Evolutionary conservation across 2,329 filamentous ascomycete genomes (phyloP).

Genomic region (Penicillium aurantiogriseum): DNA sequence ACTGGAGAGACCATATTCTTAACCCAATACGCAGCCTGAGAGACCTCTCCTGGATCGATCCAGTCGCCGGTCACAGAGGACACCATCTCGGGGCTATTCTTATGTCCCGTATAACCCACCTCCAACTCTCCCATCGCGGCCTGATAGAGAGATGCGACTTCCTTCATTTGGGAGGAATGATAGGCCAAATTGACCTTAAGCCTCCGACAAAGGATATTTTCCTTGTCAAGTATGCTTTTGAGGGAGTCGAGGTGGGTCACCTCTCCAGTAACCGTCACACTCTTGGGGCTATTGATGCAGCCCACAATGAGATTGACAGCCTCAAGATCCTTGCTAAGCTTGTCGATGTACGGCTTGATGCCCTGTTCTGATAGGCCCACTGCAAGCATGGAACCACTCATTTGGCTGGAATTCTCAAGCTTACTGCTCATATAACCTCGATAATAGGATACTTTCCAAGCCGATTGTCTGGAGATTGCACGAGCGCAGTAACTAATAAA

Average conservation of each 20-base stretch:
- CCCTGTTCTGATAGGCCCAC: background rate
- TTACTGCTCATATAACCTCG: slow-evolving; percentile 14
- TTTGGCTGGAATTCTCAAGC: background rate
- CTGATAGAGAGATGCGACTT: background rate
- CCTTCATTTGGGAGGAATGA: slow-evolving; percentile 16
- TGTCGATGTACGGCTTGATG: background rate
- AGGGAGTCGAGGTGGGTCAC: slow-evolving; percentile 1
- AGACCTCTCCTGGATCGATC: slow-evolving; percentile 23
- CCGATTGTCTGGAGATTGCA: slow-evolving; percentile 13
- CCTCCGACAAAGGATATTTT: slow-evolving; percentile 1
- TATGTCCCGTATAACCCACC: background rate
- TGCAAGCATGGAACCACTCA: slow-evolving; percentile 4
- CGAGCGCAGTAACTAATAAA: slow-evolving; percentile 7
- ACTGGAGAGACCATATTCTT: slow-evolving; percentile 18
- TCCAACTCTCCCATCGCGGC: background rate
- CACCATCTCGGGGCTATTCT: background rate
- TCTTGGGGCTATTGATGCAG: slow-evolving; percentile 9
- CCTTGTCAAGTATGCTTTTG: background rate
- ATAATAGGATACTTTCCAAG: slow-evolving; percentile 18
- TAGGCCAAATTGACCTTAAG: slow-evolving; percentile 17
- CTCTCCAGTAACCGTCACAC: slow-evolving; percentile 6
- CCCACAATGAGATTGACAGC: background rate
- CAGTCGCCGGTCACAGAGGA: background rate
- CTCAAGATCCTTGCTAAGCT: background rate
- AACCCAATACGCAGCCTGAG: slow-evolving; percentile 14